Evolutionary conservation across 2,329 filamentous ascomycete genomes (phyloP).

Genomic region (Fusarium tupiense): DNA sequence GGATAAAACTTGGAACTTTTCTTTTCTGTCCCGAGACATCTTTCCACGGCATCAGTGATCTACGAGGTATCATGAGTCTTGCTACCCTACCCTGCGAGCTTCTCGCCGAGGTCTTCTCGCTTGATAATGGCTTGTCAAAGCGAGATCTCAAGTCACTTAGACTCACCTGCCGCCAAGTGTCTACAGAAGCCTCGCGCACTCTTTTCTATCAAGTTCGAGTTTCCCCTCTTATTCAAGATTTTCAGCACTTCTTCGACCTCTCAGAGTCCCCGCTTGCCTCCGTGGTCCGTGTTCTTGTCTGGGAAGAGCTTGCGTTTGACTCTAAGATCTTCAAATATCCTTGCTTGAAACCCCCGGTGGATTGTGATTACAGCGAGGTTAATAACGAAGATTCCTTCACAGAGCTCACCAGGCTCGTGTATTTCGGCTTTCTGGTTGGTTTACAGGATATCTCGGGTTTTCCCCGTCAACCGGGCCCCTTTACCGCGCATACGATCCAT

Average conservation of each 20-base stretch:
- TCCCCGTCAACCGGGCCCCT: no score
- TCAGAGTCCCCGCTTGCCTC: not conserved
- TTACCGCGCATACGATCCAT: not conserved
- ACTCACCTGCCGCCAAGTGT: not conserved
- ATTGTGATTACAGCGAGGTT: not conserved
- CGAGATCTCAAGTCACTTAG: conserved; percentile 8
- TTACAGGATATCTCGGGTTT: not conserved
- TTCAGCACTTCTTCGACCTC: not conserved
- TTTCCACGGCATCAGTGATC: no score
- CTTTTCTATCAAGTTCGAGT: conserved; percentile 3
- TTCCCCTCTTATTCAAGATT: not conserved
- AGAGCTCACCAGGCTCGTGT: not conserved
- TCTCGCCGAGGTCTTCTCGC: not conserved
- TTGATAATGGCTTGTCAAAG: not conserved
- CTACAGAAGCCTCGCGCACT: not conserved
- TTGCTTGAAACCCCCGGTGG: not conserved
- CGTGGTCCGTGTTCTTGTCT: not conserved
- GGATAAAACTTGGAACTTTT: not conserved
- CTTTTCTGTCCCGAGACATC: not conserved
- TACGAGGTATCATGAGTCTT: not conserved
- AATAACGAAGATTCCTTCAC: not conserved
- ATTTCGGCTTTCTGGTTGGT: not conserved
- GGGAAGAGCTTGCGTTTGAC: conserved; percentile 7
- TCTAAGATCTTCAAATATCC: no score
- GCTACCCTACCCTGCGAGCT: not conserved